Evolutionary conservation across 371 early-diverging fungal genomes (phyloP), one percentile per base, ranked within the genome.

Genomic region (Rhizopus delemar): DNA sequence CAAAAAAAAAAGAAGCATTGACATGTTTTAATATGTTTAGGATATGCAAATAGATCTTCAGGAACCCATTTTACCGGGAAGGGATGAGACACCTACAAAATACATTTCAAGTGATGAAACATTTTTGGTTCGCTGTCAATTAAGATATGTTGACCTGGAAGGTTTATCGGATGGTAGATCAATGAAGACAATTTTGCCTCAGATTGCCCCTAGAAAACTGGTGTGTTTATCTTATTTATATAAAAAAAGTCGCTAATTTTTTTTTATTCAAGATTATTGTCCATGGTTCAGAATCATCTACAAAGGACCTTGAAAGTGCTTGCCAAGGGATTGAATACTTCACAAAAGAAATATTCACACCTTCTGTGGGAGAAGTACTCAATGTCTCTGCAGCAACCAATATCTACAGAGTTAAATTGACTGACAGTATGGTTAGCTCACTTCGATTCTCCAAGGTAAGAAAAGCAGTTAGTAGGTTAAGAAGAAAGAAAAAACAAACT

Each of bases 311-410:
- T 46, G 76, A 75, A 12, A 67, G 77, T 41, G 82, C 84, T 6
- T 90, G 88, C 29, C 67, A 81, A 31, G 71, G 70, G 22, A 71
- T 78, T 51, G 81, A 84, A 28, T 78, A 81, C 32, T 78, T 92
- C 66, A 93, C 93, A 9, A 85, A 88, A 49, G 95, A 93, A 53
- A 83, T 96, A 31, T 93, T 86, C 52, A 82, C 90, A 13, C 95
- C 97, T 2, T 71, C 78, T 4, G 69, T 91, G 6, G 87, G 90
- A 50, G 93, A 94, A 70, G 86, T 86, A 4, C 79, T 95, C 48
- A 94, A 93, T 64, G 93, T 95, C 4, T 92, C 93, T 0, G 87
- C 94, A 5, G 93, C 93, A 3, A 86, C 90, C 51, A 92, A 94
- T 57, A 86, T 91, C 46, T 91, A 89, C 65, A 85, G 85, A 51